phyloP scores from a whole-genome alignment of 371 early-diverging fungal genomes.

The Saksenaea oblongispora region DNA sequence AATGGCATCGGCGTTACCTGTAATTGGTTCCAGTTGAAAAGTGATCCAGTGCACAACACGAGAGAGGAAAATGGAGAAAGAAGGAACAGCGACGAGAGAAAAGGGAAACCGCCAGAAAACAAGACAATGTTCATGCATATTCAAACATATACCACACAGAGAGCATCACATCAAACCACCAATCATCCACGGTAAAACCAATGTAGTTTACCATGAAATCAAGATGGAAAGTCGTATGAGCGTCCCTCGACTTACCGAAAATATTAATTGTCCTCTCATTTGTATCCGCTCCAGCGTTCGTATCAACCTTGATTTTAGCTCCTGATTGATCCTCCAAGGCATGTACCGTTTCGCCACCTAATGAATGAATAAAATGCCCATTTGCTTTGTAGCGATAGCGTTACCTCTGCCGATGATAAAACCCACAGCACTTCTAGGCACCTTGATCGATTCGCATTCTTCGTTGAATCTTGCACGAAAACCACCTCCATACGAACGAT shows the following conservation, averaged over 20 bases:
- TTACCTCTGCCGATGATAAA: conserved; percentile 78
- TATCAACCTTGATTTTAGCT: conserved; percentile 78
- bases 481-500: conserved; percentile 19
- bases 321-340: conserved; percentile 80
- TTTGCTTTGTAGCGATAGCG: background rate
- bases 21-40: conserved; percentile 32
- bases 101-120: conserved; percentile 1
- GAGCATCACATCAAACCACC: background rate
- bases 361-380: background rate
- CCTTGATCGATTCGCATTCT: conserved; percentile 58
- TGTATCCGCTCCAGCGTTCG: conserved; percentile 41
- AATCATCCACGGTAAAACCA: background rate
- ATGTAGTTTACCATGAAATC: background rate
- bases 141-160: conserved; percentile 14
- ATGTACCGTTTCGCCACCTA: conserved; percentile 88
- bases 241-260: conserved; percentile 30
- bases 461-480: conserved; percentile 34
- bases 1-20: conserved; percentile 54
- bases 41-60: conserved; percentile 4
- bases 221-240: conserved; percentile 2
- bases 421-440: conserved; percentile 77
- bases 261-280: conserved; percentile 42
- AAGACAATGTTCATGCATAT: conserved; percentile 10
- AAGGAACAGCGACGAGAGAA: background rate
- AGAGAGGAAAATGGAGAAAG: background rate